Conservation (phyloP, 1,139 yeast genomes). For the Pichia sorboxylosa region DNA sequence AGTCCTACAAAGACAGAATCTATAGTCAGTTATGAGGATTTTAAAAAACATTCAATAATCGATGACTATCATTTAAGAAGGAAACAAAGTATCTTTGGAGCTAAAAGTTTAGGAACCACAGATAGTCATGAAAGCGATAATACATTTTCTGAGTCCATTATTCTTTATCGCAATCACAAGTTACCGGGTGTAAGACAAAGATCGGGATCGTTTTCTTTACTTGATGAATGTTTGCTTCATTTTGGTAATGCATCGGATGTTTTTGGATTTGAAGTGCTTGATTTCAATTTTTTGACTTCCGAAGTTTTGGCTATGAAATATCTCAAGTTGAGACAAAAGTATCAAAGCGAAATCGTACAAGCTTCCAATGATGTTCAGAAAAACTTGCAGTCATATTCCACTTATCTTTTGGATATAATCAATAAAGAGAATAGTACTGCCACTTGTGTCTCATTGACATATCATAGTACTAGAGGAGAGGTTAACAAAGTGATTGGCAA, state of each 20-base stretch:
- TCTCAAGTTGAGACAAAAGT: slow-evolving; percentile 13
- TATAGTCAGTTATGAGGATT: too few species aligned
- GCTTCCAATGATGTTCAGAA: slow-evolving; percentile 5
- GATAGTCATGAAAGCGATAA: slow-evolving; percentile 2
- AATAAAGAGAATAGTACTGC: slow-evolving; percentile 1
- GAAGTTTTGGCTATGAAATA: slow-evolving; percentile 21
- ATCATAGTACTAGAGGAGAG: slow-evolving; percentile 13
- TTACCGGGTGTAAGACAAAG: slow-evolving; percentile 9
- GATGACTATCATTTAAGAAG: neutral
- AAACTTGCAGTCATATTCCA: slow-evolving; percentile 4
- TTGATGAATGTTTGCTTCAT: slow-evolving; percentile 14
- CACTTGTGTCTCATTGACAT: slow-evolving; percentile 5
- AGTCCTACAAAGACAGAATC: too few species aligned
- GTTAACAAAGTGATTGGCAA: slow-evolving; percentile 14
- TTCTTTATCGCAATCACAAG: slow-evolving; percentile 1
- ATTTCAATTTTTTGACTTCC: slow-evolving; percentile 11
- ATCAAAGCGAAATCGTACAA: slow-evolving; percentile 16
- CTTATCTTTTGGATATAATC: neutral
- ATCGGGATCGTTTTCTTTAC: slow-evolving; percentile 18
- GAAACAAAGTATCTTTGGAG: slow-evolving; percentile 6
- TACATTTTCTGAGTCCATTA: neutral
- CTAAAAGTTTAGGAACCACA: slow-evolving; percentile 4
- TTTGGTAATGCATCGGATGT: slow-evolving; percentile 7
- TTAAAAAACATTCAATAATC: neutral
- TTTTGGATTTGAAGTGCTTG: slow-evolving; percentile 6